Base-by-base conservation (phyloP, 139 green algal species). In the Spirogloea muscicola region DNA sequence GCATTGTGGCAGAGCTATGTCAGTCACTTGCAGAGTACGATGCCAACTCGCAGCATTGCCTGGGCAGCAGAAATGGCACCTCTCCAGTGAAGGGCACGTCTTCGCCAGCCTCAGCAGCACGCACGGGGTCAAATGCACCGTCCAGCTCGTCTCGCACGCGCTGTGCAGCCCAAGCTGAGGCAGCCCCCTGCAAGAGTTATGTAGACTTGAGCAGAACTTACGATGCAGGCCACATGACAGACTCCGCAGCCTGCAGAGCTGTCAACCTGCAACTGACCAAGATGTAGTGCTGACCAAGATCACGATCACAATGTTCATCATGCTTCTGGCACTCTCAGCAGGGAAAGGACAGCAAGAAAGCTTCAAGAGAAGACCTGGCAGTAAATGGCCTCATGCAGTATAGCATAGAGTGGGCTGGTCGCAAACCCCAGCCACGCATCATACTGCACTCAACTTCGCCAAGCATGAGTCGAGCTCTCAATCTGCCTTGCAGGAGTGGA, bases 321-420 rank as follows among this genome's bases (percentile, higher is more conserved):
- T n/a, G n/a, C n/a, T n/a, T n/a, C n/a, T n/a, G n/a, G n/a, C n/a
- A n/a, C n/a, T n/a, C n/a, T n/a, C n/a, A n/a, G n/a, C n/a, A 65
- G 25, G 43, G 31, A 69, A 64, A 69, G 9, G 60, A 10, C 41
- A 52, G 7, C 9, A 64, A 33, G n/a, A 69, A 63, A 49, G 31
- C 41, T 33, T 39, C 60, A 21, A 3, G 42, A 36, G 3, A 43
- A 76, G 3, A 84, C 85, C 57, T 96, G 87, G 81, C 89, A 95
- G 86, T 98, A 98, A 80, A 96, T 96, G 13, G 88, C n/a, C 81
- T 98, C 94, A 64, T 98, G 94, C 71, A 98, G 83, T 6, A 97
- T 64, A 2, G 88, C 89, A 67, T 97, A 98, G 48, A 98, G 70
- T 0, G 91, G 91, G 83, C 97, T 97, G 68, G 87, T 92, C 72